Percentiles rank a stretch among this genome's conserved stretches.
Conservation (phyloP, 2,329 filamentous ascomycete species). For the Pseudopyricularia javanii region DNA sequence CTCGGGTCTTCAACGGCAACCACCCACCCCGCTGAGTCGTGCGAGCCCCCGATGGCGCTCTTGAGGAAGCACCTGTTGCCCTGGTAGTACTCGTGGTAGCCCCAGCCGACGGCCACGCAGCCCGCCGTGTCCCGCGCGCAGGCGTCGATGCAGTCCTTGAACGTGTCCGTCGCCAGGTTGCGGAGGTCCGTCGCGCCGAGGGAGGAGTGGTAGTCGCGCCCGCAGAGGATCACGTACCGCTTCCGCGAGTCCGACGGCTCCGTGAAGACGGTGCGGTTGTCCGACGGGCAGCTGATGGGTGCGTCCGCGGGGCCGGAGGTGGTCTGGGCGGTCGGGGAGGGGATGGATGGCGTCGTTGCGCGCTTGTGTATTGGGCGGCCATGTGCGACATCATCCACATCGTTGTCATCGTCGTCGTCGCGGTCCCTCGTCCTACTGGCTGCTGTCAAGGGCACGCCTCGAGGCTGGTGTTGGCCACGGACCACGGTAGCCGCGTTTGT, state of each 20-base stretch:
- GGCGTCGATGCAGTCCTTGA: constrained; percentile 18
- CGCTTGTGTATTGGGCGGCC: neutral
- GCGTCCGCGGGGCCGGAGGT: neutral
- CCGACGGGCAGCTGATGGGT: constrained; percentile 15
- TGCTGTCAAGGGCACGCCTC: no score
- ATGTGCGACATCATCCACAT: no score
- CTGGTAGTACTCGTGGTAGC: constrained; percentile 4
- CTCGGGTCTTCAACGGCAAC: constrained; percentile 15
- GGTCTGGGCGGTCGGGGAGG: neutral
- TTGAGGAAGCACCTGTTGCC: constrained; percentile 22
- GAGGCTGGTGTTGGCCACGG: no score
- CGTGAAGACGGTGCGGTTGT: constrained; percentile 21
- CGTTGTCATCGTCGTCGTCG: no score
- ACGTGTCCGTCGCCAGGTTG: constrained; percentile 9
- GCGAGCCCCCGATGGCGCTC: constrained; percentile 14
- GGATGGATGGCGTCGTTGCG: neutral
- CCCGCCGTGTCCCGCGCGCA: constrained; percentile 14
- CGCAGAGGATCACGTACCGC: constrained; percentile 19
- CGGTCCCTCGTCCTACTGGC: neutral
- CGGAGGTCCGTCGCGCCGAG: constrained; percentile 17
- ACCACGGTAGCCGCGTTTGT: neutral
- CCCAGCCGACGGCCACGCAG: constrained; percentile 23
- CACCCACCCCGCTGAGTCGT: constrained; percentile 16
- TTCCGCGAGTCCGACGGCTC: constrained; percentile 4
- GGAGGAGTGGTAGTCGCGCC: constrained; percentile 19